Evolutionary conservation across 1,284 basidiomycete genomes (phyloP).

Genomic region (Rhizoctonia solani): DNA sequence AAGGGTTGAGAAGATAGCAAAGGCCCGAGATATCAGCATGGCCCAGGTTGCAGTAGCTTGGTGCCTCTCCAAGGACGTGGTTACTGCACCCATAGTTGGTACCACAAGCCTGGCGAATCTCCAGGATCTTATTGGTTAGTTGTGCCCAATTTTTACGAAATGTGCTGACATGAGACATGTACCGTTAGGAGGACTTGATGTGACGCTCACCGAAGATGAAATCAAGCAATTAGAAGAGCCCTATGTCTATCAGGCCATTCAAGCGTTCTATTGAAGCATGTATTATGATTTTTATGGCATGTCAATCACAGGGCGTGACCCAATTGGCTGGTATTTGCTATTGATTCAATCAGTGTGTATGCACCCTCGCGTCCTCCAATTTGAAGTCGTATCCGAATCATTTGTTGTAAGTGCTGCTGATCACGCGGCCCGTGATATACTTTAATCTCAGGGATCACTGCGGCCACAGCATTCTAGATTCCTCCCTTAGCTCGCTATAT

Average conservation of each 20-base stretch:
- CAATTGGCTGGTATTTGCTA: no score
- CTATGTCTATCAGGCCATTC: constrained; percentile 14
- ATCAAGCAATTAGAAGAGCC: constrained; percentile 28
- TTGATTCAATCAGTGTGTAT: no score
- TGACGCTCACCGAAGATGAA: constrained; percentile 32
- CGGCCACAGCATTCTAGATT: no score
- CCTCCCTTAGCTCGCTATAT: no score
- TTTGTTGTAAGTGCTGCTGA: no score
- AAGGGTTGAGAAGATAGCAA: constrained; percentile 39
- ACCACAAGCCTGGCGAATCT: constrained; percentile 57
- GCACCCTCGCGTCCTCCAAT: no score
- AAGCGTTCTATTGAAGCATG: no score
- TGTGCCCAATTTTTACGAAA: neutral
- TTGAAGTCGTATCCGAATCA: no score
- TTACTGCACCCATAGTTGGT: constrained; percentile 62
- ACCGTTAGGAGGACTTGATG: constrained; percentile 13
- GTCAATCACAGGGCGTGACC: no score
- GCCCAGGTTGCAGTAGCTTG: constrained; percentile 18
- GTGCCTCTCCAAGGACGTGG: constrained; percentile 39
- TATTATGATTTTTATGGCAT: no score
- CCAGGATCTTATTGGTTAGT: constrained; percentile 49
- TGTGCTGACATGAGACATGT: neutral
- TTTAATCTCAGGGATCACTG: no score
- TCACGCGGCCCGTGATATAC: no score
- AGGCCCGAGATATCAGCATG: constrained; percentile 36